phyloP scores from a whole-genome alignment of 2,329 filamentous ascomycete genomes.

The Dryadomyces quercivorus region DNA sequence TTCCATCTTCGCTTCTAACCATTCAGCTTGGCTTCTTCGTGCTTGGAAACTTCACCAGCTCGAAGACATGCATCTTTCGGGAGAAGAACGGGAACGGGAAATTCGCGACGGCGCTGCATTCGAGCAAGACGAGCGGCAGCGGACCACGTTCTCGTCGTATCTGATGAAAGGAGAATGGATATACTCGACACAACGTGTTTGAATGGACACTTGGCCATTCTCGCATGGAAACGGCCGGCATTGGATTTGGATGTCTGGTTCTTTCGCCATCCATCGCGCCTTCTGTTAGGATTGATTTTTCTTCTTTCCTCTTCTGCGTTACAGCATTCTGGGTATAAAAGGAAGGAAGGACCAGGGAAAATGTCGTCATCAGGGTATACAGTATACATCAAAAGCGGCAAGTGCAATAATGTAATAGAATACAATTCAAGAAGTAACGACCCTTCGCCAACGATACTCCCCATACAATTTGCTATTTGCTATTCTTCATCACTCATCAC shows the following conservation, averaged over 20 bases:
- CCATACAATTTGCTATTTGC: no score
- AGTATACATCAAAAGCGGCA: no score
- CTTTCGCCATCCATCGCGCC: neutral
- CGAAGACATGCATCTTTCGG: slow-evolving; percentile 17
- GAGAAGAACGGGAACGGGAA: slow-evolving; percentile 17
- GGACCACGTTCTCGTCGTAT: slow-evolving; percentile 5
- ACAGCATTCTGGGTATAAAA: no score
- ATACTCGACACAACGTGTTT: slow-evolving; percentile 4
- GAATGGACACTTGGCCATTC: neutral
- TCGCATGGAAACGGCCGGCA: no score
- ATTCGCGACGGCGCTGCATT: slow-evolving; percentile 14
- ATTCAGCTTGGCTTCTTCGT: slow-evolving; percentile 26
- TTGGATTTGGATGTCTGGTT: neutral
- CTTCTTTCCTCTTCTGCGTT: no score
- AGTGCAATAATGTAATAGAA: no score
- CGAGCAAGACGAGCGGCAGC: neutral
- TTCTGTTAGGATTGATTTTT: no score
- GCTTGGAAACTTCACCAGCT: slow-evolving; percentile 31
- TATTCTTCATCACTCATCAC: no score
- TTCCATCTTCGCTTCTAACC: neutral
- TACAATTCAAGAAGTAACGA: no score
- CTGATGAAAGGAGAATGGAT: slow-evolving; percentile 11
- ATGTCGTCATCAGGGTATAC: no score
- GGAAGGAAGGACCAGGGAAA: no score
- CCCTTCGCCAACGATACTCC: no score